Base-by-base conservation (phyloP, 78 protist genomes). In the Dictyostelium brefeldianum region DNA sequence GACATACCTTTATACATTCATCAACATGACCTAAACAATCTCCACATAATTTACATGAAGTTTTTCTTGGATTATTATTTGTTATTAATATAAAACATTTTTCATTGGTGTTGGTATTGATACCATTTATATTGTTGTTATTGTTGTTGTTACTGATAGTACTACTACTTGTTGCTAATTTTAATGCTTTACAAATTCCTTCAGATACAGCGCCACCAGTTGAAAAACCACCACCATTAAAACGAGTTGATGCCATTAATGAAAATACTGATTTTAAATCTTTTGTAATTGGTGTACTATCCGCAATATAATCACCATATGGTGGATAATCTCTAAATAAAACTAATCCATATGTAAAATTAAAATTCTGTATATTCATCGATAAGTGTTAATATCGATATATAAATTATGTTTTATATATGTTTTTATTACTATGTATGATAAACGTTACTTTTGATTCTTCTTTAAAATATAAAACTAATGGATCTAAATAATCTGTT, bases 251-350 rank as follows among this genome's bases (percentile, higher is more conserved):
- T 5, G 36, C 22, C 92, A 84, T 84, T 56, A 80, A 84, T 47
- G 47, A 25, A 6, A 84, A 59, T 3, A 84, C 6, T 11, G 48
- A 57, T 14, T 57, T 22, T 6, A 74, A 64, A 74, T 84, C 81
- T 54, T 84, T 84, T 27, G 92, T 84, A 11, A 84, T n/a, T 47
- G 78, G 57, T 29, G 82, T 54, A 17, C 82, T n/a, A 18, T 62
- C 7, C 14, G 78, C 92, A 17, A 84, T 84, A 59, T 74, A 84
- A 74, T 84, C 92, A 20, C 82, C 43, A 46, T 84, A 84, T 1
- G 92, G 92, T 50, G 92, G 92, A 84, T 84, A 74, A 75, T 84
- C 92, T 47, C 92, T 71, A 84, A 84, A 84, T 12, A 84, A 74
- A 10, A 84, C 67, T 27, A 84, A 75, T 57, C 83, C 81, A 84